These are phyloP conservation scores for Taphrina confusa DNA, from an alignment of 1,139 yeast species.

Conservation along the genomic window DNA sequence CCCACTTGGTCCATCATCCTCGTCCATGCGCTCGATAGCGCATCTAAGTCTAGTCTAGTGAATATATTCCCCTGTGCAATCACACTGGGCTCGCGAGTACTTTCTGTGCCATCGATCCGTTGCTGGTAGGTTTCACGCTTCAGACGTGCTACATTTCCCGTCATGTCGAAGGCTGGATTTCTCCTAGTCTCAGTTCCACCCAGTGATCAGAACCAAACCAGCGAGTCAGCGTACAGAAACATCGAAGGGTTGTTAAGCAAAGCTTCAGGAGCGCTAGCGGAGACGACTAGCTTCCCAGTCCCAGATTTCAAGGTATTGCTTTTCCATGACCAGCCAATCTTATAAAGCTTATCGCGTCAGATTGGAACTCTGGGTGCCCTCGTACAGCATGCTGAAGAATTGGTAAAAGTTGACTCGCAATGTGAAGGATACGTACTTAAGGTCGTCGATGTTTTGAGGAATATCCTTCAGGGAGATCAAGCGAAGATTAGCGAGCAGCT, in stretches of 20 bases:
- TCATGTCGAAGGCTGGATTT: constrained; percentile 30
- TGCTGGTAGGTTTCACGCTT: too few relatives aligned
- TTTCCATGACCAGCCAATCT: too few relatives aligned
- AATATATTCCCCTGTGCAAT: too few relatives aligned
- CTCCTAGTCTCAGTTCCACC: constrained; percentile 36
- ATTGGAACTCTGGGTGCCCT: constrained; percentile 92
- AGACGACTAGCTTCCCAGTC: constrained; percentile 53
- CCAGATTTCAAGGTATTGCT: constrained; percentile 51
- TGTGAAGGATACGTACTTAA: constrained; percentile 68
- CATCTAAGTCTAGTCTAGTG: too few relatives aligned
- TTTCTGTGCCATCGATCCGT: too few relatives aligned
- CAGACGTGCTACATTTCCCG: too few relatives aligned
- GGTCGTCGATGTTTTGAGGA: constrained; percentile 67
- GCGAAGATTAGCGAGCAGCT: constrained; percentile 53
- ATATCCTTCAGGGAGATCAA: constrained; percentile 54
- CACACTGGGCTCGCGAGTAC: too few relatives aligned
- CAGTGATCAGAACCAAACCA: constrained; percentile 26
- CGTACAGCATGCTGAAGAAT: constrained; percentile 87
- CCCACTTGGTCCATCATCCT: too few relatives aligned
- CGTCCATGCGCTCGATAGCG: too few relatives aligned
- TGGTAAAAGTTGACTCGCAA: constrained; percentile 75
- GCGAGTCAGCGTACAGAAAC: constrained; percentile 21
- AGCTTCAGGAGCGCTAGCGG: constrained; percentile 28
- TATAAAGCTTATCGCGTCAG: constrained; percentile 45
- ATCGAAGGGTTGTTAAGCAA: constrained; percentile 8